A percentile compares a stretch with the other conserved stretches of the same genome.
Conservation (phyloP, 371 early-diverging fungal species). For the Mortierella sp. region DNA sequence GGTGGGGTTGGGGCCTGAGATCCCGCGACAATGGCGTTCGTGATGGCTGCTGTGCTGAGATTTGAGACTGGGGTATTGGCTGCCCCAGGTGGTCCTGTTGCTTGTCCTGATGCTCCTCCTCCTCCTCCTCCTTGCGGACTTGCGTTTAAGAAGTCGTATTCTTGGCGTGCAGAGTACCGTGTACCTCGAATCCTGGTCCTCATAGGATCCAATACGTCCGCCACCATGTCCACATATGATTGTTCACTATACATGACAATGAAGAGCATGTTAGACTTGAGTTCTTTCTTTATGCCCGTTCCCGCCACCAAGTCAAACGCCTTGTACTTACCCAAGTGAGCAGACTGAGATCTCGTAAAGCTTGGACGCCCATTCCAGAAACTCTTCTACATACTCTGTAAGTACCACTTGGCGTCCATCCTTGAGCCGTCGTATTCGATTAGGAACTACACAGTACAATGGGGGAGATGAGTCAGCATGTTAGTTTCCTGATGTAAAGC, state of each 20-base stretch:
- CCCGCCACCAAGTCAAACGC: too few species aligned
- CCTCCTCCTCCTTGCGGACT: conserved; percentile 2
- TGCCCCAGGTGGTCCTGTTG: conserved; percentile 7
- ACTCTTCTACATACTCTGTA: conserved; percentile 78
- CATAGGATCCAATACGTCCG: conserved; percentile 73
- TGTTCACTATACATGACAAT: conserved; percentile 63
- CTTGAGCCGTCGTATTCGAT: conserved; percentile 68
- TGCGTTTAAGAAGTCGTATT: conserved; percentile 70
- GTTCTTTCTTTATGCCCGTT: too few species aligned
- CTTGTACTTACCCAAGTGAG: conserved; percentile 74
- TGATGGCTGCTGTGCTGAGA: not conserved
- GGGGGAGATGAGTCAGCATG: not conserved
- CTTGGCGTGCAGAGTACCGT: conserved; percentile 78
- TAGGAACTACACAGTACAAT: conserved; percentile 56
- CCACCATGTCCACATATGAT: conserved; percentile 80
- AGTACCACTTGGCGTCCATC: conserved; percentile 77
- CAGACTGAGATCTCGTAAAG: conserved; percentile 81
- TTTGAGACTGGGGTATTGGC: not conserved
- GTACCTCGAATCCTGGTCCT: conserved; percentile 70
- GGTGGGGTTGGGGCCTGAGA: conserved; percentile 58
- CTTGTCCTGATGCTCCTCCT: not conserved
- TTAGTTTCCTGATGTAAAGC: not conserved
- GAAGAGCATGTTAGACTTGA: not conserved
- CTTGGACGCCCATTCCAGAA: conserved; percentile 79
- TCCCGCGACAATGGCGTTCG: not conserved